These are phyloP conservation scores for Alternaria sp. DNA, from an alignment of 2,329 filamentous ascomycete genomes.

Conservation along the genomic window DNA sequence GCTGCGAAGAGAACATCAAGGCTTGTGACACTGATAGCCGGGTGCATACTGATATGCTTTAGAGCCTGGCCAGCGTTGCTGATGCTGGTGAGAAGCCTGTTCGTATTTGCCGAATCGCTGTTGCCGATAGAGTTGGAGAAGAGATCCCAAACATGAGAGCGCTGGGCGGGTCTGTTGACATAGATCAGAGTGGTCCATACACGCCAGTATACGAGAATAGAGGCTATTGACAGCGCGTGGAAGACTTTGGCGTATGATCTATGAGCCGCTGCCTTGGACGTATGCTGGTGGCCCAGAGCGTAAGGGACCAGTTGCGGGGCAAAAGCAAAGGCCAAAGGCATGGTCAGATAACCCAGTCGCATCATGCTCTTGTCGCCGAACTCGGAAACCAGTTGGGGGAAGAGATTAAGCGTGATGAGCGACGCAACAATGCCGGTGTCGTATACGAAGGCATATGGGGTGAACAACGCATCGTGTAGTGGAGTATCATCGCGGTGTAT, in stretches of 20 bases:
- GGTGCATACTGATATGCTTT: constrained; percentile 64
- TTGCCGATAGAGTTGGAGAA: constrained; percentile 55
- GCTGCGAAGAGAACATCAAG: constrained; percentile 68
- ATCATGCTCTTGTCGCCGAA: constrained; percentile 35
- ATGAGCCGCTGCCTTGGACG: constrained; percentile 52
- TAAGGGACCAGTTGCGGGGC: constrained; percentile 55
- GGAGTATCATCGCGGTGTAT: constrained; percentile 46
- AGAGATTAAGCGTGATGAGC: constrained; percentile 56
- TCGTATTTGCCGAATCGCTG: constrained; percentile 51
- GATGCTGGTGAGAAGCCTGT: constrained; percentile 39
- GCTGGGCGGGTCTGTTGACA: constrained; percentile 59
- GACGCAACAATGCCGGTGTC: constrained; percentile 58
- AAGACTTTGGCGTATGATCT: constrained; percentile 59
- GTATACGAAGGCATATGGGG: constrained; percentile 44
- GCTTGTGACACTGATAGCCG: constrained; percentile 65
- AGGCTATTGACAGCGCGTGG: constrained; percentile 56
- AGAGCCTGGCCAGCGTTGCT: constrained; percentile 49
- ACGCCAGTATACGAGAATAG: constrained; percentile 58
- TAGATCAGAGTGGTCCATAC: constrained; percentile 56
- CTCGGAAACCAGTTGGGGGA: constrained; percentile 37
- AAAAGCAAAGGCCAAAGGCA: constrained; percentile 50
- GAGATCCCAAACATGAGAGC: constrained; percentile 50
- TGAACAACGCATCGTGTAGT: constrained; percentile 45
- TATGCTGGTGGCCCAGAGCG: constrained; percentile 59
- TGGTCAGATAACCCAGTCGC: constrained; percentile 35